Percentiles rank a stretch among this genome's conserved stretches.
Conservation (phyloP, 345 rosid genomes). For the Gossypium stocksii region DNA sequence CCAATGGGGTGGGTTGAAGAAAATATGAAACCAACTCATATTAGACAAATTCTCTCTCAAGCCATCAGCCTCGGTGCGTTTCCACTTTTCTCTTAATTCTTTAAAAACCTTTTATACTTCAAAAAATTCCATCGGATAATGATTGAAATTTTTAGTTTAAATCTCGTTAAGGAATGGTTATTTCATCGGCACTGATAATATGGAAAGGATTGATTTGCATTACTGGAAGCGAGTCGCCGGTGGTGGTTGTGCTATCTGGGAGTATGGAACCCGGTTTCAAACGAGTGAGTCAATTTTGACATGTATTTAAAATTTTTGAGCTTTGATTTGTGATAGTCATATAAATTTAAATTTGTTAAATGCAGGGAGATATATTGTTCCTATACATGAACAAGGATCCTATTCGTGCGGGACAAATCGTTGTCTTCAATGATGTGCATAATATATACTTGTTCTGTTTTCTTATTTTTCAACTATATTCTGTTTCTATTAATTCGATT, state of each 20-base stretch:
- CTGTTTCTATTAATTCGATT: background rate
- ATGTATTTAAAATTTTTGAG: background rate
- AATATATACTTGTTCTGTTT: background rate
- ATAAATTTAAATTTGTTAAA: background rate
- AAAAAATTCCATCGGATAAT: background rate
- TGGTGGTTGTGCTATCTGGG: constrained; percentile 71
- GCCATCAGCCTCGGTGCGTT: constrained; percentile 48
- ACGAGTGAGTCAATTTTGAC: constrained; percentile 30
- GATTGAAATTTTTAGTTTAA: background rate
- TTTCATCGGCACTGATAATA: constrained; percentile 58
- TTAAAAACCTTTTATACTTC: background rate
- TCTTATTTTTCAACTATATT: background rate
- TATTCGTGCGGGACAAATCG: constrained; percentile 64
- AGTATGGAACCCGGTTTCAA: constrained; percentile 88
- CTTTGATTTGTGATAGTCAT: background rate
- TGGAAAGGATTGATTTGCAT: constrained; percentile 75
- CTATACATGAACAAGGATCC: constrained; percentile 62
- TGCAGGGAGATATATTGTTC: constrained; percentile 75
- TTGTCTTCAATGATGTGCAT: constrained; percentile 57
- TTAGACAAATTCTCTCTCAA: constrained; percentile 48
- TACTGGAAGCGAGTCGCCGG: constrained; percentile 68
- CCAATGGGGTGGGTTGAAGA: constrained; percentile 4
- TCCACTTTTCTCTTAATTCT: constrained; percentile 8
- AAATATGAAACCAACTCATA: constrained; percentile 37
- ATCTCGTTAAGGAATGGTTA: constrained; percentile 46